Conservation (phyloP, 768 basidiomycete genomes). For the Exidia glandulosa region DNA sequence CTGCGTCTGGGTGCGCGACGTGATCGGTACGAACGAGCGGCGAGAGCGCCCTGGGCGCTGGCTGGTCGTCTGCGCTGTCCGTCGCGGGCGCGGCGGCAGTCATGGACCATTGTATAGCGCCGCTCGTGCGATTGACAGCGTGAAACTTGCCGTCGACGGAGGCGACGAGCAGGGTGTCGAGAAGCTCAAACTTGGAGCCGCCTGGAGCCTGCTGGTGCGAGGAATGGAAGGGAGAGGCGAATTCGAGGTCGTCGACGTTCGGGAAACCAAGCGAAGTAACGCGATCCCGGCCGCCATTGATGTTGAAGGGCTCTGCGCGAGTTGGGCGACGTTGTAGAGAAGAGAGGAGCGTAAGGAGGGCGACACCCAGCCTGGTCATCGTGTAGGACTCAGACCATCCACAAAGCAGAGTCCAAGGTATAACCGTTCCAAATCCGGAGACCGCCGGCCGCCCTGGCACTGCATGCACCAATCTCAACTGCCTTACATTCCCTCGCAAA, state of each 20-base stretch:
- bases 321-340: too few species aligned
- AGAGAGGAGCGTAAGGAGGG: too few species aligned
- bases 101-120: slow-evolving; percentile 82
- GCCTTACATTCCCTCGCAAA: too few species aligned
- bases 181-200: slow-evolving; percentile 42
- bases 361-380: too few species aligned
- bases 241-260: background rate
- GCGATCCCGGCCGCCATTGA: background rate
- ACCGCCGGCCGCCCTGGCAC: background rate
- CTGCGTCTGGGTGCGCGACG: slow-evolving; percentile 11
- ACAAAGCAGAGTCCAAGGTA: background rate
- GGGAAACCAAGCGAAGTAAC: background rate
- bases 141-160: slow-evolving; percentile 94
- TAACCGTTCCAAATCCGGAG: background rate
- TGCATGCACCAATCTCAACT: too few species aligned
- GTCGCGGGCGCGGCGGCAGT: slow-evolving; percentile 29
- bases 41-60: slow-evolving; percentile 42
- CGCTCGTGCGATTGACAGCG: slow-evolving; percentile 81
- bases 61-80: slow-evolving; percentile 16
- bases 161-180: slow-evolving; percentile 81
- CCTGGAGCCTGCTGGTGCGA: background rate
- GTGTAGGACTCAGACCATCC: background rate
- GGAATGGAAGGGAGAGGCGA: background rate
- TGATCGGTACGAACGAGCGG: slow-evolving; percentile 68
- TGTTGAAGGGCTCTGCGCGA: background rate